Percentiles rank a stretch among this genome's conserved stretches.
Conservation (phyloP, 225 moss, liverwort and hornwort species). For the Rhytidiadelphus loreus region DNA sequence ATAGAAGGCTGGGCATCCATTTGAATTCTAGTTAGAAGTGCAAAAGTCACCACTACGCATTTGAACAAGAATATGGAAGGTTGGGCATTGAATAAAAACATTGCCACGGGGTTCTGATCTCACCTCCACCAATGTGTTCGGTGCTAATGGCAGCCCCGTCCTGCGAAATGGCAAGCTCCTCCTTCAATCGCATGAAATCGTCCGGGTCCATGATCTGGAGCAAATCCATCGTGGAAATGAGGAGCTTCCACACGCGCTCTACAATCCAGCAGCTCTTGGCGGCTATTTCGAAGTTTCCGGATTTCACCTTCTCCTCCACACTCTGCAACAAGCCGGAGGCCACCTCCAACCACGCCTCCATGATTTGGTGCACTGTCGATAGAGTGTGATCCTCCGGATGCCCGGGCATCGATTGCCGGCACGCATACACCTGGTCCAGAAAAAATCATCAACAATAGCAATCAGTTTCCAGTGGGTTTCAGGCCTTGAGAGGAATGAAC, state of each 20-base stretch:
- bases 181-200: conserved; percentile 79
- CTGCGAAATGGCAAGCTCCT: conserved; percentile 53
- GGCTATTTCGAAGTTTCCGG: conserved; percentile 38
- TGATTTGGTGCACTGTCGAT: conserved; percentile 70
- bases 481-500: not conserved
- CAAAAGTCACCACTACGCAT: not conserved
- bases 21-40: not conserved
- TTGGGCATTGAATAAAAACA: not conserved
- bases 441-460: not conserved
- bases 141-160: conserved; percentile 19
- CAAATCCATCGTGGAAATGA: conserved; percentile 57
- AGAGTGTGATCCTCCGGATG: conserved; percentile 74
- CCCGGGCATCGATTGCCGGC: conserved; percentile 44
- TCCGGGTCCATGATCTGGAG: conserved; percentile 88
- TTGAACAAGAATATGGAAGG: not conserved
- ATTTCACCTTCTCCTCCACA: conserved; percentile 38
- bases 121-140: conserved; percentile 35
- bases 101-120: not conserved
- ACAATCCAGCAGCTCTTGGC: conserved; percentile 72
- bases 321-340: conserved; percentile 44
- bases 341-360: conserved; percentile 83
- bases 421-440: conserved; percentile 37
- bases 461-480: not conserved
- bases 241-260: conserved; percentile 82
- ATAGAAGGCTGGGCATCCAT: not conserved